Conservation (phyloP, 306 rosid genomes). For the Lotus japonicus region DNA sequence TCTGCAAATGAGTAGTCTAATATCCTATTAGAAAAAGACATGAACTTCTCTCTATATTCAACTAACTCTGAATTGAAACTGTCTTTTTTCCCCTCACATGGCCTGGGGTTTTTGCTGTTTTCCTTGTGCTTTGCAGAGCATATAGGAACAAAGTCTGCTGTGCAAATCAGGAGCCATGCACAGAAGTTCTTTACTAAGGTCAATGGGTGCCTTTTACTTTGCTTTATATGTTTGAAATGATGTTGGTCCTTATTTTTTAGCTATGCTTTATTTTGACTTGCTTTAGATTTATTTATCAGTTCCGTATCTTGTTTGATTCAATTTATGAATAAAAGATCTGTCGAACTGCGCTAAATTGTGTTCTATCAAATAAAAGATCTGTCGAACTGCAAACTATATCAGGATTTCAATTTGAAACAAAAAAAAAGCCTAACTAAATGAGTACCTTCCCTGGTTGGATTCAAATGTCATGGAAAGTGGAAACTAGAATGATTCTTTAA, state of each 20-base stretch:
- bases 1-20: constrained; percentile 6
- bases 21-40: constrained; percentile 11
- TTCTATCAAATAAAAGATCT: background rate
- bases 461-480: constrained; percentile 11
- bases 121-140: constrained; percentile 60
- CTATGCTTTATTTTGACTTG: background rate
- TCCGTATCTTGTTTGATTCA: background rate
- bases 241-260: constrained; percentile 10
- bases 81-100: background rate
- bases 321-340: constrained; percentile 1
- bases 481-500: background rate
- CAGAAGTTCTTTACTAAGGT: constrained; percentile 98
- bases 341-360: background rate
- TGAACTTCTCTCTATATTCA: constrained; percentile 5
- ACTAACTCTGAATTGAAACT: constrained; percentile 19
- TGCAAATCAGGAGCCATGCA: constrained; percentile 97
- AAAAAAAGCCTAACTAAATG: background rate
- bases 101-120: constrained; percentile 15
- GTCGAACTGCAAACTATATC: background rate
- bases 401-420: background rate
- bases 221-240: constrained; percentile 7
- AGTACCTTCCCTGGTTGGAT: background rate
- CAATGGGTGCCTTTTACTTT: constrained; percentile 41
- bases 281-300: constrained; percentile 7
- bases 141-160: constrained; percentile 97